Percentiles rank a stretch among this genome's conserved stretches.
phyloP scores from a whole-genome alignment of 352 stramenopile species.

The Thraustotheca clavata region DNA sequence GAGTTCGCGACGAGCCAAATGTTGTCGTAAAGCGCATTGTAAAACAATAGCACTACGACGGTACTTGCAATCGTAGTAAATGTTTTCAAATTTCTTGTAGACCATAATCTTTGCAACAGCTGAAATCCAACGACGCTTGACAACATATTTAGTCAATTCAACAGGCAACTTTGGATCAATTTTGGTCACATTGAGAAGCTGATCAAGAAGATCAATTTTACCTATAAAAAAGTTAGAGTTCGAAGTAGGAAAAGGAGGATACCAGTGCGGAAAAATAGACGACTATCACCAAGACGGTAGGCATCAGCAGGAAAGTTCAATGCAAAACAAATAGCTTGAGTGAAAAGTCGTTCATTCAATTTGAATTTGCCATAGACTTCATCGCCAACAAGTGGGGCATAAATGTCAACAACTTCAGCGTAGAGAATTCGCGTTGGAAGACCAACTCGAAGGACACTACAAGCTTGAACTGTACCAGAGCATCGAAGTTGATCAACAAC shows the following conservation, averaged over 20 bases:
- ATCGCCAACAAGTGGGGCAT: constrained; percentile 53
- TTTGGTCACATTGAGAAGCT: constrained; percentile 33
- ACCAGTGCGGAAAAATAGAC: constrained; percentile 75
- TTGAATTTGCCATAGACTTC: constrained; percentile 55
- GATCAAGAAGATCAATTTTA: constrained; percentile 80
- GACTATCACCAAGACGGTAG: constrained; percentile 71
- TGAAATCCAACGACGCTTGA: constrained; percentile 75
- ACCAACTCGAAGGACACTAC: constrained; percentile 69
- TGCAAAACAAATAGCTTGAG: constrained; percentile 66
- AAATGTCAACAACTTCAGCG: constrained; percentile 75
- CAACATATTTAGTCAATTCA: constrained; percentile 46
- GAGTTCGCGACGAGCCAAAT: constrained; percentile 58
- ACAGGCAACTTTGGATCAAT: constrained; percentile 27
- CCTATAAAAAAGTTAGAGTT: constrained; percentile 14
- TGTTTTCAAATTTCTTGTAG: constrained; percentile 59
- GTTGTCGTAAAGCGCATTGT: constrained; percentile 71
- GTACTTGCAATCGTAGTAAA: constrained; percentile 64
- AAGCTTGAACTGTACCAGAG: constrained; percentile 36
- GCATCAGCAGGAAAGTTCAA: constrained; percentile 67
- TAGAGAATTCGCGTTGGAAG: constrained; percentile 81
- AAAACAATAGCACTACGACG: constrained; percentile 60
- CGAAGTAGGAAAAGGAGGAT: neutral
- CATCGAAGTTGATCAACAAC: constrained; percentile 28
- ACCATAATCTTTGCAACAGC: constrained; percentile 56
- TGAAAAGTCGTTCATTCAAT: constrained; percentile 81